phyloP scores from a whole-genome alignment of 2,329 filamentous ascomycete species.

The Neofusicoccum sp. region DNA sequence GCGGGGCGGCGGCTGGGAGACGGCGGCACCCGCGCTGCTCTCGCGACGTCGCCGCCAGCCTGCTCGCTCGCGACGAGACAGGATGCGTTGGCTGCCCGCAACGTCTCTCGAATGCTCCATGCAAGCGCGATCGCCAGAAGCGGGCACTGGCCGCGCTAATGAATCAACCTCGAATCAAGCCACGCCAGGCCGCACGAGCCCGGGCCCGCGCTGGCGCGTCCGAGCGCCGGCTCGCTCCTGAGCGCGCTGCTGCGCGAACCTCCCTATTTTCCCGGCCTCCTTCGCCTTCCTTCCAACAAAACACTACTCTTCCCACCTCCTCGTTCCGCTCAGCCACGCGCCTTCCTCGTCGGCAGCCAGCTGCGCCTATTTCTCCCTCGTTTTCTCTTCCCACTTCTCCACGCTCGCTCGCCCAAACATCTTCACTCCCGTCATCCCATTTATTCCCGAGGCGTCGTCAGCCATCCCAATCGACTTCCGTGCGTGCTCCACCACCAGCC shows the following conservation, averaged over 20 bases:
- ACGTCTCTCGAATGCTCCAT: conserved; percentile 15
- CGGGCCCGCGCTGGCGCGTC: conserved; percentile 5
- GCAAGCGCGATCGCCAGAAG: conserved; percentile 17
- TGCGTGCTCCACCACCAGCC: conserved; percentile 20
- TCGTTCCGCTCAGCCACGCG: conserved; percentile 27
- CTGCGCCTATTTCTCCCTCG: conserved; percentile 40
- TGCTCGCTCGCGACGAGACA: neutral
- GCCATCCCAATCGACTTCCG: conserved; percentile 36
- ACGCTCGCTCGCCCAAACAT: conserved; percentile 40
- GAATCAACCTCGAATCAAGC: conserved; percentile 20
- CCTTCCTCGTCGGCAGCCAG: conserved; percentile 22
- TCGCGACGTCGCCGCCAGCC: neutral
- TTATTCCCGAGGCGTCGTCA: conserved; percentile 31
- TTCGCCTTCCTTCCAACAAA: conserved; percentile 21
- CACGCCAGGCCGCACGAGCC: conserved; percentile 18
- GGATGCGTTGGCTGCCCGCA: neutral
- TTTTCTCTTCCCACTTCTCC: conserved; percentile 37
- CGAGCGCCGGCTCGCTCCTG: conserved; percentile 17
- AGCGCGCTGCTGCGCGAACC: conserved; percentile 18
- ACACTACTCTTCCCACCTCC: conserved; percentile 22
- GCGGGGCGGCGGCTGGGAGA: conserved; percentile 11
- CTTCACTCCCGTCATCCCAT: conserved; percentile 34
- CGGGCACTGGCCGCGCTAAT: conserved; percentile 18
- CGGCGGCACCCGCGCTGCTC: no score
- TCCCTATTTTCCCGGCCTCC: conserved; percentile 23